Base-by-base conservation (phyloP, 1,284 basidiomycete species). In the Farysia itapuensis region DNA sequence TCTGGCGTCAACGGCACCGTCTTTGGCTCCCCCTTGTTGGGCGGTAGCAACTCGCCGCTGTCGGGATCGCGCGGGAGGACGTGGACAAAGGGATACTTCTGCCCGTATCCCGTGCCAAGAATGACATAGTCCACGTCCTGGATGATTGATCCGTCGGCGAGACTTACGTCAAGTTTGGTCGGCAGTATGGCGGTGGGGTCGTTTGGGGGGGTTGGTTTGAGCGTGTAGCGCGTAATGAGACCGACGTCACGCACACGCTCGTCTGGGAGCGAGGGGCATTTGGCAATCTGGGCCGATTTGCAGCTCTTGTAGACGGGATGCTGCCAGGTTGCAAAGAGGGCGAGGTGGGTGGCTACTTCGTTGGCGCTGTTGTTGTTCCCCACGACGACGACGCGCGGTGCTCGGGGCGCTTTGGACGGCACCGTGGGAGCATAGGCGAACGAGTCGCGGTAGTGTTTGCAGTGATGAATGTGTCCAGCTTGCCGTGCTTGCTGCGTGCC, bases 351-450 rank as follows among this genome's bases (percentile, higher is more conserved):
- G 2, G 60, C 61, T 13, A 64, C 67, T 35, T 73, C 70, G 31
- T 73, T 73, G 9, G 65, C 49, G 23, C 42, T 48, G 25, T 71
- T 69, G 24, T 68, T 68, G 42, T 73, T 73, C 3, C 70, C 70
- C 0, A 71, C 66, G 20, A 72, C 61, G 1, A 72, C 54, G 18
- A 72, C 54, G 11, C 35, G 41, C 22, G 58, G 58, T 23, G 45
- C 38, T 4, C 21, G 25, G n/a, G n/a, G n/a, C n/a, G n/a, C n/a
- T n/a, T n/a, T n/a, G n/a, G n/a, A n/a, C n/a, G n/a, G n/a, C n/a
- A n/a, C n/a, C n/a, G n/a, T n/a, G n/a, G n/a, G n/a, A n/a, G n/a
- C n/a, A 40, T 65, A 68, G 4, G 50, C 22, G 6, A 24, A 36
- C n/a, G 54, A 53, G 14, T 58, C 57, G 25, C 70, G 54, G 34